A percentile compares a stretch with the other conserved stretches of the same genome.
Evolutionary conservation across 2,329 filamentous ascomycete species (phyloP).

Genomic region (Conoideocrella luteorostrata): DNA sequence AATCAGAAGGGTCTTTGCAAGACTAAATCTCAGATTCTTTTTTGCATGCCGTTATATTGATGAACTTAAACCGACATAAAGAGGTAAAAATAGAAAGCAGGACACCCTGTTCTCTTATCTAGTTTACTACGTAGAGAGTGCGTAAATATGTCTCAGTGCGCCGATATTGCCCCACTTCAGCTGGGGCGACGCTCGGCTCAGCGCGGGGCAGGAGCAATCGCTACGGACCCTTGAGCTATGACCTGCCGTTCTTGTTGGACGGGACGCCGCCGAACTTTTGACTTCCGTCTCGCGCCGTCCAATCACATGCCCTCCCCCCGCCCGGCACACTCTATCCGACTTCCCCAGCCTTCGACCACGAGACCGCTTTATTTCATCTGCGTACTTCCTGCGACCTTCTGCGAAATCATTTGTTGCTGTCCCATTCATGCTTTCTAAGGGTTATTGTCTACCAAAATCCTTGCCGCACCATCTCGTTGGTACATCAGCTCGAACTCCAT

Average conservation of each 20-base stretch:
- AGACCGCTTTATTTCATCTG: too few species aligned
- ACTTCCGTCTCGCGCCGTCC: not conserved
- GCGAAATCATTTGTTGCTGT: not conserved
- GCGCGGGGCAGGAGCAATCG: not conserved
- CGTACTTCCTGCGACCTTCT: too few species aligned
- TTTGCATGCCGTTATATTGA: too few species aligned
- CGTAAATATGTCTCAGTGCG: too few species aligned
- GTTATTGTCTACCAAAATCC: not conserved
- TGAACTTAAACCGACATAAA: too few species aligned
- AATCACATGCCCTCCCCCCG: not conserved
- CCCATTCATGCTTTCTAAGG: conserved; percentile 3
- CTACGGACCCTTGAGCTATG: not conserved
- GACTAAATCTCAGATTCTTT: too few species aligned
- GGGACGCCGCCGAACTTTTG: conserved; percentile 2
- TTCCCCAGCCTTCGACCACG: too few species aligned
- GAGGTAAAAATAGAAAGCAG: too few species aligned
- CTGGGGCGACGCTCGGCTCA: not conserved
- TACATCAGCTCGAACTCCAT: not conserved
- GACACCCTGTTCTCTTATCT: too few species aligned
- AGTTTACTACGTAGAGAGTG: too few species aligned
- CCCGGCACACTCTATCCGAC: not conserved
- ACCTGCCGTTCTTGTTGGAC: not conserved
- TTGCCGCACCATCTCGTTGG: not conserved
- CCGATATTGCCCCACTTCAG: not conserved
- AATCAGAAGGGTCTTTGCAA: too few species aligned